phyloP scores from a whole-genome alignment of 129 eudicot genomes.

The Smallanthus sonchifolius region DNA sequence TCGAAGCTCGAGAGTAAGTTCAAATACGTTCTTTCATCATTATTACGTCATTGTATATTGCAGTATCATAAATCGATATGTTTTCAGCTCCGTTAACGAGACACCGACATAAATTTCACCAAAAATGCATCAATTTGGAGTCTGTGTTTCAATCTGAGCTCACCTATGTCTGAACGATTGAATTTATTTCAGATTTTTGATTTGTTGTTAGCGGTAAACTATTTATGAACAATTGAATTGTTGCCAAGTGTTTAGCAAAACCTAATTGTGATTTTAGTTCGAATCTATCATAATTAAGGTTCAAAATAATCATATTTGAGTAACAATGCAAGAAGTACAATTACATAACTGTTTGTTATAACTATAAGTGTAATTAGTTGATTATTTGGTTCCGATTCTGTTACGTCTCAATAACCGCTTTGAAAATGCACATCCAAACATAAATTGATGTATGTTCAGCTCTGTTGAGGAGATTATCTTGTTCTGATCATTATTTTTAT shows the following conservation, averaged over 20 bases:
- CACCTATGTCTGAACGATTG: neutral
- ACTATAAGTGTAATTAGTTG: neutral
- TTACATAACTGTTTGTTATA: too few relatives aligned
- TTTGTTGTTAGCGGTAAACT: conserved; percentile 5
- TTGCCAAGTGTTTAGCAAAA: neutral
- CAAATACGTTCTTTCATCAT: neutral
- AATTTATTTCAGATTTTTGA: neutral
- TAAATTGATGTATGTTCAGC: neutral
- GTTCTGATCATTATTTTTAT: neutral
- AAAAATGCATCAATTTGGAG: neutral
- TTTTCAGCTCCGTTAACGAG: neutral
- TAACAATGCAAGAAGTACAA: neutral
- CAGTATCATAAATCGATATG: neutral
- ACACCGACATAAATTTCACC: neutral
- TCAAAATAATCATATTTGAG: neutral
- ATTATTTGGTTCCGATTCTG: neutral
- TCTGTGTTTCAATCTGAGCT: neutral
- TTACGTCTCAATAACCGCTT: neutral
- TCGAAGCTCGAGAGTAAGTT: conserved; percentile 98
- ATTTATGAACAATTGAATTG: neutral
- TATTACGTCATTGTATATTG: neutral
- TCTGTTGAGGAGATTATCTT: neutral
- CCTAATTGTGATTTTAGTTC: neutral
- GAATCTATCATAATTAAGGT: neutral
- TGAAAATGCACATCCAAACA: neutral